phyloP scores from a whole-genome alignment of 2,329 filamentous ascomycete species.

The Phyllachora maydis region DNA sequence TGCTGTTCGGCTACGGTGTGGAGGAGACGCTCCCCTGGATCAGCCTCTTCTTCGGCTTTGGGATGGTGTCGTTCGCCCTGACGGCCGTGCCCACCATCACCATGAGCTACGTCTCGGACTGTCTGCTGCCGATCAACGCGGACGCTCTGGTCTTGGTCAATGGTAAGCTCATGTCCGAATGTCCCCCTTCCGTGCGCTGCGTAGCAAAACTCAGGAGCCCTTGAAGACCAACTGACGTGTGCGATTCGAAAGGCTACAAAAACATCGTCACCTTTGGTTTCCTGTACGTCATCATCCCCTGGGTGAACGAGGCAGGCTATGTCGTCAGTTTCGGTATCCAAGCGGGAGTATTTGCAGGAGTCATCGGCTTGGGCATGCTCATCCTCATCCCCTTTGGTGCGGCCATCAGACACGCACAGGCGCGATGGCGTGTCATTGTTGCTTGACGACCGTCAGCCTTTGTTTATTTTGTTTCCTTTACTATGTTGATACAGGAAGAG shows the following conservation, averaged over 20 bases:
- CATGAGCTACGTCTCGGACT: slow-evolving; percentile 20
- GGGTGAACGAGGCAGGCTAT: slow-evolving; percentile 12
- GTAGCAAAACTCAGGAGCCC: too few species aligned
- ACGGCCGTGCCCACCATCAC: slow-evolving; percentile 20
- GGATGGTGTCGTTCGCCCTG: slow-evolving; percentile 20
- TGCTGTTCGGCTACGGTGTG: slow-evolving; percentile 22
- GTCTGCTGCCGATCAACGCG: slow-evolving; percentile 10
- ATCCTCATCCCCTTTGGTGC: slow-evolving; percentile 9
- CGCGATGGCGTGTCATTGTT: slow-evolving; percentile 11
- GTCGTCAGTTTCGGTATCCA: slow-evolving; percentile 10
- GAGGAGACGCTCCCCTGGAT: slow-evolving; percentile 18
- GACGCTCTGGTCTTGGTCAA: slow-evolving; percentile 13
- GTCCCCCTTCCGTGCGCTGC: too few species aligned
- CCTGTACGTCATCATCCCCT: slow-evolving; percentile 20
- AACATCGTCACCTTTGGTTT: slow-evolving; percentile 26
- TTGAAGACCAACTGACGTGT: too few species aligned
- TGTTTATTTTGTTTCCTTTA: too few species aligned
- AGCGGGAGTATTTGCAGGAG: slow-evolving; percentile 9
- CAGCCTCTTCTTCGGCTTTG: slow-evolving; percentile 21
- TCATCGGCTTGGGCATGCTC: slow-evolving; percentile 9
- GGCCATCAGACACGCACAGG: slow-evolving; percentile 9
- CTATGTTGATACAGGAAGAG: too few species aligned
- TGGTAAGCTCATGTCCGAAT: slow-evolving; percentile 8
- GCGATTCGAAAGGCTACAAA: slow-evolving; percentile 11
- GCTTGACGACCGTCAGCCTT: too few species aligned